These are phyloP conservation scores for Cnidoscolus chayamansa DNA, from an alignment of 441 rosid genomes.

Conservation along the genomic window DNA sequence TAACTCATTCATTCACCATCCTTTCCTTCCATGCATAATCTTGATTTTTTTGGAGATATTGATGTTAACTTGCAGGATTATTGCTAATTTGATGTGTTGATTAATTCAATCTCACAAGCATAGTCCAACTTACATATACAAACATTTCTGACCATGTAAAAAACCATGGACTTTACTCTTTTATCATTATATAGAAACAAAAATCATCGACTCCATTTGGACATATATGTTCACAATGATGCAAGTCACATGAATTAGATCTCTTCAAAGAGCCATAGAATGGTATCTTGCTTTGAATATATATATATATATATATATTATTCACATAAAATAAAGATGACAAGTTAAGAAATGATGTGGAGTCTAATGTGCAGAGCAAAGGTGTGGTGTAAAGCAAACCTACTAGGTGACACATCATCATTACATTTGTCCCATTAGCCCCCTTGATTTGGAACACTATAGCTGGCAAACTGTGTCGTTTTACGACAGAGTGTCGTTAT, in stretches of 20 bases:
- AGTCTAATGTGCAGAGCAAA: slow-evolving; percentile 19
- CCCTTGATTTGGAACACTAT: neutral
- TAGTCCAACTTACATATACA: too few species aligned
- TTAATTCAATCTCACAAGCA: too few species aligned
- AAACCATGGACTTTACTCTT: neutral
- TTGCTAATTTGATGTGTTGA: too few species aligned
- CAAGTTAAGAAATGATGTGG: slow-evolving; percentile 28
- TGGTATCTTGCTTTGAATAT: neutral
- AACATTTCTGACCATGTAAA: too few species aligned
- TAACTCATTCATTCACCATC: too few species aligned
- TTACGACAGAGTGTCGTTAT: neutral
- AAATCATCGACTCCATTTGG: neutral
- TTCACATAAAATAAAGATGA: neutral
- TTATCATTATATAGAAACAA: too few species aligned
- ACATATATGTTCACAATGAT: neutral
- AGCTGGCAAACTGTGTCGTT: slow-evolving; percentile 25
- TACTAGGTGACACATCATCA: slow-evolving; percentile 6
- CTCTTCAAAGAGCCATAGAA: neutral
- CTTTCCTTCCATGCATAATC: too few species aligned
- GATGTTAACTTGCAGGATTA: too few species aligned
- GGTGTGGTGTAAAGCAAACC: slow-evolving; percentile 25
- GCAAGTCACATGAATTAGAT: neutral
- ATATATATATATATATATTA: too few species aligned
- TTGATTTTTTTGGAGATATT: too few species aligned
- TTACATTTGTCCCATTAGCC: neutral